Evolutionary conservation across 1,139 yeast genomes (phyloP), one percentile per base, ranked within the genome.

Genomic region (Candida albicans): DNA sequence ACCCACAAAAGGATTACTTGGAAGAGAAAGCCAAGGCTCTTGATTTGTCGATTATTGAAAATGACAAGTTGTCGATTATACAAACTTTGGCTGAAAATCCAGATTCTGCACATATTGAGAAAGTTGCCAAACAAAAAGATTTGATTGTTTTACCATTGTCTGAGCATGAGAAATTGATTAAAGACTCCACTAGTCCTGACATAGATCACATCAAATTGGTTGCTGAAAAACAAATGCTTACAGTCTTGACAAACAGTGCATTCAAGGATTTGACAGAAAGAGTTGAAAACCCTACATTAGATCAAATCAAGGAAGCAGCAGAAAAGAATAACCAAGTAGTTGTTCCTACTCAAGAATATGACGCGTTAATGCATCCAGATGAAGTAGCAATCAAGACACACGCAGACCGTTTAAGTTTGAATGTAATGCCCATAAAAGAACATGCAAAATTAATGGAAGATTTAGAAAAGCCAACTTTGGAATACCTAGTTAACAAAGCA

Each of bases 401-500:
- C 11, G 52, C 53, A 12, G 39, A 43, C 9, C 37, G 44, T 13
- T 50, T 58, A 6, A 43, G 52, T 7, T 33, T 52, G 9, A 43
- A 42, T 8, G 49, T 46, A 25, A 37, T 65, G 18, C 48, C 64
- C 2, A 48, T 49, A 5, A 52, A 54, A 32, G 58, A 62, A 33
- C 54, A 54, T 43, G 51, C 57, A 2, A 46, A 49, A 28, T 47
- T 66, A 51, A 39, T 50, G 3, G 32, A 50, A 2, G 47, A 38
- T 24, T 33, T 59, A 2, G 57, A 58, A 2, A 35, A 34, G 13
- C 70, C 75, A 4, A 40, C 58, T 3, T 40, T 58, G 25, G 62
- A 68, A 6, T 67, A 67, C 42, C 51, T 78, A n/a, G 52, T 50
- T 12, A 55, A 54, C 2, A 62, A 63, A 40, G 76, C 79, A 0